These are phyloP conservation scores for Fagopyrum tataricum DNA, from an alignment of 148 eudicot genomes.

Conservation along the genomic window DNA sequence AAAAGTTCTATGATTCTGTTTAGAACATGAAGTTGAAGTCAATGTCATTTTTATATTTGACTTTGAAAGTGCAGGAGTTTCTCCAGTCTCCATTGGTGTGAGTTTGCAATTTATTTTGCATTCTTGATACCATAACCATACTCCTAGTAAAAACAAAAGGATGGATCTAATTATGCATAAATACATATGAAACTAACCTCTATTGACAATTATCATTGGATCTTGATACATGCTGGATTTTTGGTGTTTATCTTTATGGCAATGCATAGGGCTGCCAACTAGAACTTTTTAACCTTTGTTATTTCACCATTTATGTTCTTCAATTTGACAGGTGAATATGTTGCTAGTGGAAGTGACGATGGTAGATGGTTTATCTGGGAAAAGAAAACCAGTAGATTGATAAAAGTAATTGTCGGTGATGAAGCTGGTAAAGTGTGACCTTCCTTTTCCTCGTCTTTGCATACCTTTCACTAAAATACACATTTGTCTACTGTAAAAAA, in stretches of 20 bases:
- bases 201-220: neutral
- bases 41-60: neutral
- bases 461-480: neutral
- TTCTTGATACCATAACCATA: too few species aligned
- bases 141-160: too few species aligned
- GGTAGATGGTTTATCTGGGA: constrained; percentile 99
- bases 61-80: neutral
- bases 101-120: neutral
- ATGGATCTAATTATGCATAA: constrained; percentile 1
- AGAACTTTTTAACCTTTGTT: neutral
- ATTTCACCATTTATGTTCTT: neutral
- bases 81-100: neutral
- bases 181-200: neutral
- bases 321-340: constrained; percentile 57
- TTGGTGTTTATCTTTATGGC: neutral
- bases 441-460: neutral
- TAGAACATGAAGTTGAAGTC: neutral
- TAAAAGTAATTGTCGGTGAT: constrained; percentile 86
- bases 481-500: neutral
- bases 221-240: neutral
- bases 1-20: neutral
- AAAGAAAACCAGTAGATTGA: constrained; percentile 79
- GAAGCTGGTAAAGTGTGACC: constrained; percentile 54
- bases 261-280: neutral
- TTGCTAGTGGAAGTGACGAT: constrained; percentile 99